These are phyloP conservation scores for Furcasterigmium sp. DNA, from an alignment of 2,329 filamentous ascomycete genomes.

Conservation along the genomic window DNA sequence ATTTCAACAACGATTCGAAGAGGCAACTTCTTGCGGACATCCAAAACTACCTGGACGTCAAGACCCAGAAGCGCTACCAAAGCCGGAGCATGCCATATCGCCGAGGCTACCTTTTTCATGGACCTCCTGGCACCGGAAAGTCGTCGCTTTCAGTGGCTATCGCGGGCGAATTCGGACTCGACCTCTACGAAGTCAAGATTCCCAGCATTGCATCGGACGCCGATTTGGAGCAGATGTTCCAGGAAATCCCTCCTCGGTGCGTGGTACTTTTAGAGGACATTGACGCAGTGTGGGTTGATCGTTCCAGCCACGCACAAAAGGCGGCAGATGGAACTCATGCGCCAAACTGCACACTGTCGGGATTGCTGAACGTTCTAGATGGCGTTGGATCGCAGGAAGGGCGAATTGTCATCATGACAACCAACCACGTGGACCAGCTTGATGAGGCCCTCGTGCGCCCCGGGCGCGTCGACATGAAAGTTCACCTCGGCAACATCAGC, in stretches of 20 bases:
- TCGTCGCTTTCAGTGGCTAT: conserved; percentile 49
- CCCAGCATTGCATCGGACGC: conserved; percentile 45
- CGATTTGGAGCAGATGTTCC: conserved; percentile 43
- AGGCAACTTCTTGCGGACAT: conserved; percentile 42
- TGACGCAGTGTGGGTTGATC: conserved; percentile 34
- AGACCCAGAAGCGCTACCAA: conserved; percentile 52
- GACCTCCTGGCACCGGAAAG: conserved; percentile 58
- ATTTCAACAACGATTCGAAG: conserved; percentile 42
- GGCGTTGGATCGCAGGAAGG: conserved; percentile 66
- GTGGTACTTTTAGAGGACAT: conserved; percentile 52
- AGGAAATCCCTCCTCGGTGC: conserved; percentile 45
- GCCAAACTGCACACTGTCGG: conserved; percentile 49
- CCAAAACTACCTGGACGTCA: conserved; percentile 44
- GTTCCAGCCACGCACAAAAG: conserved; percentile 9
- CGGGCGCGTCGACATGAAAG: conserved; percentile 60
- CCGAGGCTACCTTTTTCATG: conserved; percentile 58
- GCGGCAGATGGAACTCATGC: conserved; percentile 9
- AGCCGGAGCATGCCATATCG: conserved; percentile 42
- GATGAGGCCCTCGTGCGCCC: conserved; percentile 61
- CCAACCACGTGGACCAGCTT: conserved; percentile 60
- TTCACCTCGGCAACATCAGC: conserved; percentile 49
- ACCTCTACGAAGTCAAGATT: conserved; percentile 44
- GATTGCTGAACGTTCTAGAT: conserved; percentile 65
- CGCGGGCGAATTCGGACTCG: conserved; percentile 43
- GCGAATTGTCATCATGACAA: conserved; percentile 69